Percentiles rank a stretch among this genome's conserved stretches.
phyloP scores from a whole-genome alignment of 1,284 basidiomycete species.

The Apiotrichum laibachii region DNA sequence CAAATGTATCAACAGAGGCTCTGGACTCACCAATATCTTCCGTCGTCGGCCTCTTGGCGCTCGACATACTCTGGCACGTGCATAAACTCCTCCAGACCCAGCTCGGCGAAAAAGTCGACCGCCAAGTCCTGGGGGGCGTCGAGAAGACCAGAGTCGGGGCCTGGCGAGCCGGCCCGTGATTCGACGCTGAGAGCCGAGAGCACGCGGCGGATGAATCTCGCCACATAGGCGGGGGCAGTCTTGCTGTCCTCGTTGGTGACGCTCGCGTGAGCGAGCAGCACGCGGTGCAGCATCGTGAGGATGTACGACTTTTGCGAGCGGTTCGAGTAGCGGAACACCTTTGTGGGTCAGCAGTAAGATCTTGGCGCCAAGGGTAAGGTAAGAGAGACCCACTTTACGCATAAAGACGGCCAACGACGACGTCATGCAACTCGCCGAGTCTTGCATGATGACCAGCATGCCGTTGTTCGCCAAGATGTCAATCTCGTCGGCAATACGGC shows the following conservation, averaged over 20 bases:
- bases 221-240: conserved; percentile 24
- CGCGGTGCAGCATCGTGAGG: conserved; percentile 21
- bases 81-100: conserved; percentile 31
- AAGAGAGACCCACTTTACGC: conserved; percentile 24
- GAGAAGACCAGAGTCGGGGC: neutral
- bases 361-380: too few species aligned
- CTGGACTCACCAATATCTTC: conserved; percentile 32
- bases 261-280: conserved; percentile 20
- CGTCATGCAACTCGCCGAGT: conserved; percentile 38
- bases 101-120: conserved; percentile 21
- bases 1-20: neutral
- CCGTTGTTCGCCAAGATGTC: conserved; percentile 32
- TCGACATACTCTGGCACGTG: conserved; percentile 29
- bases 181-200: conserved; percentile 19
- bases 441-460: conserved; percentile 38
- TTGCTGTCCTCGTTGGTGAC: conserved; percentile 21
- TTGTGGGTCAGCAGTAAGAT: neutral
- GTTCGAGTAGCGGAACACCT: conserved; percentile 32
- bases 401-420: conserved; percentile 30
- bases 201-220: conserved; percentile 21
- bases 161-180: conserved; percentile 5
- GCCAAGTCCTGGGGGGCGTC: neutral
- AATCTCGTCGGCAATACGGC: conserved; percentile 33
- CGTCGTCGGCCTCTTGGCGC: conserved; percentile 26
- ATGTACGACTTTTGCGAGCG: conserved; percentile 19